Base-by-base conservation (phyloP, 139 green algal species). In the Chlorella sp. region DNA sequence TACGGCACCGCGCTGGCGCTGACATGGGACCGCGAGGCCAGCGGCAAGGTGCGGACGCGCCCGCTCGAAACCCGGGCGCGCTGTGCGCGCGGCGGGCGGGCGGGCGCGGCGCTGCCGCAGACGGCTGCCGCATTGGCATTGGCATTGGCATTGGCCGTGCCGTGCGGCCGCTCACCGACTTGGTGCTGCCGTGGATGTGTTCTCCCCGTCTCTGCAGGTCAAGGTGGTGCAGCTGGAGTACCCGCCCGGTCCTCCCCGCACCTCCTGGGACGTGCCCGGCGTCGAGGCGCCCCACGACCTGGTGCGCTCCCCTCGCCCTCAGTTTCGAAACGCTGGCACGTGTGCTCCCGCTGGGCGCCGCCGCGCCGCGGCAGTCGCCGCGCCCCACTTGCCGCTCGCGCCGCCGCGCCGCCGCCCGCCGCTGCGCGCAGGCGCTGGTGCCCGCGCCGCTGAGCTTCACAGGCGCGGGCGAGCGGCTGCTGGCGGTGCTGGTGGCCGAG, bases 1-100 rank as follows among this genome's bases (percentile, higher is more conserved):
- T 94, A 95, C 66, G 90, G 91, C 31, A 65, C 74, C 17, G 58
- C 88, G 40, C 73, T 94, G 43, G 93, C 79, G 8, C 79, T 97
- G 31, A 71, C 59, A 6, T 96, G 91, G 91, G 31, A 85, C 23
- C 46, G 74, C 0, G 74, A 79, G 5, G 51, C 8, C 17, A 23
- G n/a, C 35, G n/a, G 38, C 40, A 1, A 29, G 9, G 7, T 75
- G 8, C 21, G n/a, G 23, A 53, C 14, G 46, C 46, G 14, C 14
- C 46, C 14, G 17, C 14, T 27, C 14, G 17, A 55, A 55, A 67
- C 7, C 33, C 29, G 14, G 60, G 12, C 29, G 29, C 60, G 11
- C n/a, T 35, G 43, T 31, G 25, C 25, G 9, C 9, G 56, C 27
- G 56, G 56, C n/a, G n/a, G n/a, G n/a, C n/a, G n/a, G n/a, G n/a